These are phyloP conservation scores for Aspergillus brasiliensis DNA, from an alignment of 2,329 filamentous ascomycete genomes.

Conservation along the genomic window DNA sequence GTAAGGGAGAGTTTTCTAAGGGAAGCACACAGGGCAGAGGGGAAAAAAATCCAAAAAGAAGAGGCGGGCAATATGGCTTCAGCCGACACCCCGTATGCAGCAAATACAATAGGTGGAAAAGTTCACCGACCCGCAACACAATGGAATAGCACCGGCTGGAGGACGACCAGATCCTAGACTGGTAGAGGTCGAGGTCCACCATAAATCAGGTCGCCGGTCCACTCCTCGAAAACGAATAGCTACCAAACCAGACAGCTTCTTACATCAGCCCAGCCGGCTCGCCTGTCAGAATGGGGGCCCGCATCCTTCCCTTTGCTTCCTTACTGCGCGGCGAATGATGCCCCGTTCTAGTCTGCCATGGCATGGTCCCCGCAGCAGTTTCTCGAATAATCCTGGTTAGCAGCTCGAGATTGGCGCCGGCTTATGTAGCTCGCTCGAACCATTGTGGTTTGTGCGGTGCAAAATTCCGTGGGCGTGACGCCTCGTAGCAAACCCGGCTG, in stretches of 20 bases:
- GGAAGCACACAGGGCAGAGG: background rate
- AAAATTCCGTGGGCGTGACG: background rate
- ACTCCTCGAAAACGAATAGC: background rate
- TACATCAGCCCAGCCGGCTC: background rate
- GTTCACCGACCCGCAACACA: conserved; percentile 4
- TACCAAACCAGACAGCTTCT: background rate
- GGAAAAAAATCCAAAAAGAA: too few species aligned
- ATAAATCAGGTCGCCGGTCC: background rate
- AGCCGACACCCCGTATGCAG: background rate
- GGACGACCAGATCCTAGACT: background rate
- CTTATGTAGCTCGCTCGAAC: background rate
- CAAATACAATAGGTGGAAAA: conserved; percentile 14
- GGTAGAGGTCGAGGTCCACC: background rate
- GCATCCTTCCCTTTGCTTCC: background rate
- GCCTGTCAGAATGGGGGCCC: background rate
- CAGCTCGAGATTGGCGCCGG: background rate
- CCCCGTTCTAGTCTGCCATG: background rate
- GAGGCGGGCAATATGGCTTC: background rate
- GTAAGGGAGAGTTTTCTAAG: background rate
- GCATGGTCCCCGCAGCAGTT: background rate
- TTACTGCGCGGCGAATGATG: background rate
- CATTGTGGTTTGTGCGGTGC: background rate
- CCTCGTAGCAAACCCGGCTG: background rate
- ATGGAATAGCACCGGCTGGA: background rate
- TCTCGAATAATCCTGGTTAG: background rate